Evolutionary conservation across 768 basidiomycete species (phyloP).

Genomic region (Cystobasidium onofrii): DNA sequence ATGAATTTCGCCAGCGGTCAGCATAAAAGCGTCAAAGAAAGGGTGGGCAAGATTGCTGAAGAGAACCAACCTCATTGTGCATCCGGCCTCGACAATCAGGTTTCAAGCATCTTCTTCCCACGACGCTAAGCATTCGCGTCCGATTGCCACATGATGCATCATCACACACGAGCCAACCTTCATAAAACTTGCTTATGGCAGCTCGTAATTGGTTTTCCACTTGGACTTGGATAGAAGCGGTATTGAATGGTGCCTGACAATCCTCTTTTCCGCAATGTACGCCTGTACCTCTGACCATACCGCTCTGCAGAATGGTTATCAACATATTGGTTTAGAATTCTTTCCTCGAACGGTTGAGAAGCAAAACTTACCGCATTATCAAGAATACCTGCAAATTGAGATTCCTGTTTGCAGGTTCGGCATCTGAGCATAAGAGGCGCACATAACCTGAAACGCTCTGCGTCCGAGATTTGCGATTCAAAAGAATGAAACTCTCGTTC

Average conservation of each 20-base stretch:
- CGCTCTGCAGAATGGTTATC: conserved; percentile 58
- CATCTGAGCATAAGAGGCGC: conserved; percentile 68
- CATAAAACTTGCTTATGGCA: conserved; percentile 71
- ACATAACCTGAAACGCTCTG: conserved; percentile 73
- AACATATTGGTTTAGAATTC: too few species aligned
- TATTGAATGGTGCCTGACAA: conserved; percentile 55
- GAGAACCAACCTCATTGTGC: conserved; percentile 65
- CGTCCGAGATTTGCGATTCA: conserved; percentile 80
- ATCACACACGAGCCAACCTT: conserved; percentile 79
- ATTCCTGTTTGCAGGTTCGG: conserved; percentile 57
- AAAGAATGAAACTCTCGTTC: conserved; percentile 68
- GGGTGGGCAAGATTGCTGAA: too few species aligned
- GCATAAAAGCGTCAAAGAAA: too few species aligned
- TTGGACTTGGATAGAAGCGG: conserved; percentile 66
- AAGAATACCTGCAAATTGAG: conserved; percentile 44
- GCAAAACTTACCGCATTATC: conserved; percentile 44
- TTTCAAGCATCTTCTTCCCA: conserved; percentile 70
- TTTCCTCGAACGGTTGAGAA: too few species aligned
- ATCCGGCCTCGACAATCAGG: conserved; percentile 63
- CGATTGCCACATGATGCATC: conserved; percentile 72
- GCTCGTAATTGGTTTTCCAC: conserved; percentile 76
- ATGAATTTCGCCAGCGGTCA: too few species aligned
- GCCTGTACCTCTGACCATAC: conserved; percentile 60
- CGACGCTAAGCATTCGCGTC: conserved; percentile 90
- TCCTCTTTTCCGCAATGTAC: conserved; percentile 55